Evolutionary conservation across 2,329 filamentous ascomycete genomes (phyloP).

Genomic region (Aspergillus cejpii): DNA sequence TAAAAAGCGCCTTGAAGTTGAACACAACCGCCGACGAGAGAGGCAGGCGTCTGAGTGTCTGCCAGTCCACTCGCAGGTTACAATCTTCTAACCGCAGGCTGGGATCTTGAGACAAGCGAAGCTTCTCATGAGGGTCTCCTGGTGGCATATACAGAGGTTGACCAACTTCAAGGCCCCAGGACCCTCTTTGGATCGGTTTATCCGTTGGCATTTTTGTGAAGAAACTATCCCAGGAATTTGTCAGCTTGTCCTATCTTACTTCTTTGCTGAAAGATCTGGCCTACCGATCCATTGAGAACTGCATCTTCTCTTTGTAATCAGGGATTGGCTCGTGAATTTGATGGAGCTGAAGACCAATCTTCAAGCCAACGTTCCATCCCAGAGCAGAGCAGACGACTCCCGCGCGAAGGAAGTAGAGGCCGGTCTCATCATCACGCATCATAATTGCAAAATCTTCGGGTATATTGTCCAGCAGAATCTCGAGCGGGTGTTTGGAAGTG

Average conservation of each 20-base stretch:
- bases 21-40: slow-evolving; percentile 70
- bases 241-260: background rate
- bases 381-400: slow-evolving; percentile 72
- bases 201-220: slow-evolving; percentile 71
- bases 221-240: slow-evolving; percentile 47
- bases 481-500: slow-evolving; percentile 56
- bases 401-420: slow-evolving; percentile 66
- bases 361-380: slow-evolving; percentile 70
- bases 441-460: slow-evolving; percentile 80
- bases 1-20: slow-evolving; percentile 85
- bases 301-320: slow-evolving; percentile 82
- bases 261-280: slow-evolving; percentile 15
- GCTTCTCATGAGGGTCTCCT: slow-evolving; percentile 57
- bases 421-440: slow-evolving; percentile 62
- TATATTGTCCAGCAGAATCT: slow-evolving; percentile 67
- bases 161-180: slow-evolving; percentile 74
- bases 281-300: slow-evolving; percentile 76
- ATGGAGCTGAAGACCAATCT: slow-evolving; percentile 63
- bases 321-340: slow-evolving; percentile 70
- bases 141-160: slow-evolving; percentile 68
- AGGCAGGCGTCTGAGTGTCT: slow-evolving; percentile 72
- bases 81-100: slow-evolving; percentile 54
- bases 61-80: slow-evolving; percentile 76
- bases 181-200: slow-evolving; percentile 73
- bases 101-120: slow-evolving; percentile 53